phyloP scores from a whole-genome alignment of 805 yeast genomes.

The Suhomyces canberraensis region DNA sequence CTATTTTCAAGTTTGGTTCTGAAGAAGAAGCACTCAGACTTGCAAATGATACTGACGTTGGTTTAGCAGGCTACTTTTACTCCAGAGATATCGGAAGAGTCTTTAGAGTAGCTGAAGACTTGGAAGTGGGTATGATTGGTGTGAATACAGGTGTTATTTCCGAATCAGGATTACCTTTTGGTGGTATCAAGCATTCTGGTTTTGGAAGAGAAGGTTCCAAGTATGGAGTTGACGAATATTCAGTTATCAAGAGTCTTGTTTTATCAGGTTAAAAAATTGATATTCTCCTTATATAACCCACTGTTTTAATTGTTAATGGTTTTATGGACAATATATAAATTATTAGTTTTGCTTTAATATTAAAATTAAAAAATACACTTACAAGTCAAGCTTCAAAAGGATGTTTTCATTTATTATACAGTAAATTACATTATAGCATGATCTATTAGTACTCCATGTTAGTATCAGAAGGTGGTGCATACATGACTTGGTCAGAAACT shows the following conservation, averaged over 20 bases:
- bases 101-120: conserved; percentile 59
- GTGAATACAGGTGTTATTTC: conserved; percentile 72
- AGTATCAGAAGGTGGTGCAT: not conserved
- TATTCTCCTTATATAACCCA: no score
- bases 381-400: not conserved
- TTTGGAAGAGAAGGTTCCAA: conserved; percentile 79
- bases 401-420: not conserved
- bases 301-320: no score
- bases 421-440: not conserved
- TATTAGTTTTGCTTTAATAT: not conserved
- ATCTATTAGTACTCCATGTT: not conserved
- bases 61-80: conserved; percentile 75
- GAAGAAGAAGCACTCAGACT: conserved; percentile 59
- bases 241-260: conserved; percentile 61
- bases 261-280: conserved; percentile 30
- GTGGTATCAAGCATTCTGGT: conserved; percentile 77
- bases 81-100: conserved; percentile 53
- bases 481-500: not conserved
- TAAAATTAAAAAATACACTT: not conserved
- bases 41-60: conserved; percentile 69
- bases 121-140: conserved; percentile 81
- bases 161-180: conserved; percentile 67
- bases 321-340: no score
- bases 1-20: conserved; percentile 59
- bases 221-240: conserved; percentile 73